Conservation (phyloP, 169 alveolate genomes). For the Eimeria praecox region DNA sequence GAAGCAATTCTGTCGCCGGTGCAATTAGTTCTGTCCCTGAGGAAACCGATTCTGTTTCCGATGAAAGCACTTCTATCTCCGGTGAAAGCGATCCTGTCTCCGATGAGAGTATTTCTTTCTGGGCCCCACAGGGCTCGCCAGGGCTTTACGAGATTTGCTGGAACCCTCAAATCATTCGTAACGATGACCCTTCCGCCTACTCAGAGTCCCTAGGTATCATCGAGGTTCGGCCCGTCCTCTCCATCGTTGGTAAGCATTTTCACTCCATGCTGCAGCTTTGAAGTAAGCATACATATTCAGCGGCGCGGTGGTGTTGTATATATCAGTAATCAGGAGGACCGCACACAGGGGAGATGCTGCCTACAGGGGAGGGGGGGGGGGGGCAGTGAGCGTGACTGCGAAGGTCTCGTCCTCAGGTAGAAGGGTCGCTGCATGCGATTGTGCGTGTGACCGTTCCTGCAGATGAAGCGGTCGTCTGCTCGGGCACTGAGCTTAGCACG, state of each 20-base stretch:
- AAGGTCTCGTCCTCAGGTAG: background rate
- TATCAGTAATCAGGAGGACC: background rate
- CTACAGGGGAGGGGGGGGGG: background rate
- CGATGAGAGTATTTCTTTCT: slow-evolving; percentile 49
- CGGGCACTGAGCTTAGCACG: background rate
- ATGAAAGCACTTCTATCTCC: background rate
- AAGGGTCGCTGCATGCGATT: background rate
- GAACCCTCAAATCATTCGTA: slow-evolving; percentile 49
- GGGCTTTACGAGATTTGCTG: slow-evolving; percentile 73
- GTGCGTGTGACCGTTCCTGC: background rate
- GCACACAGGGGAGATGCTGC: background rate
- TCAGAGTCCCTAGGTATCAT: slow-evolving; percentile 56
- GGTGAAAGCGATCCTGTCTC: background rate
- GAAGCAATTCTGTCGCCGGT: no score
- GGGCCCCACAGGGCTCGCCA: slow-evolving; percentile 42
- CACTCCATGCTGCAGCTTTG: background rate
- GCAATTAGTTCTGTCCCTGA: no score
- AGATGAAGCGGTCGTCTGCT: slow-evolving; percentile 62
- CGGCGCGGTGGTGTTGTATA: background rate
- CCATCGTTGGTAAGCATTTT: slow-evolving; percentile 28
- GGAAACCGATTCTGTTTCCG: background rate
- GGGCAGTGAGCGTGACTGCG: background rate
- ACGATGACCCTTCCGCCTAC: slow-evolving; percentile 59
- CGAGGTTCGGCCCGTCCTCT: slow-evolving; percentile 45
- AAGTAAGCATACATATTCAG: no score